phyloP scores from a whole-genome alignment of 306 rosid genomes.

The Trichosanthes truncata region DNA sequence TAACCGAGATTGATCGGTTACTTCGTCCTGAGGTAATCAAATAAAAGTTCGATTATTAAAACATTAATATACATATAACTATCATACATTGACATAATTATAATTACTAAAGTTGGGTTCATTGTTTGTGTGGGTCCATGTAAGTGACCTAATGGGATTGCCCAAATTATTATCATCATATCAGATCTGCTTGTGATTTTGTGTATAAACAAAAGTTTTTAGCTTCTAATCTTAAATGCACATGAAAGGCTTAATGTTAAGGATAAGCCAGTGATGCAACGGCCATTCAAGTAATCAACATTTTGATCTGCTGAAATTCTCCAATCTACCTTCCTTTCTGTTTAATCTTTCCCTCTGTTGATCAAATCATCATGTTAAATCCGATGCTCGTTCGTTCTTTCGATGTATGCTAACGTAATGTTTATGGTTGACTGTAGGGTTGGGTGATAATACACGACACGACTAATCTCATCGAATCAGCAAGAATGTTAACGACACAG shows the following conservation, averaged over 20 bases:
- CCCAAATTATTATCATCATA: neutral
- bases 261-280: neutral
- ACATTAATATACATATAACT: neutral
- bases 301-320: neutral
- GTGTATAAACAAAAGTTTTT: neutral
- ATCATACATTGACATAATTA: neutral
- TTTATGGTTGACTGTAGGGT: slow-evolving; percentile 46
- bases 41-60: neutral
- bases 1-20: slow-evolving; percentile 79
- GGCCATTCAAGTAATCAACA: neutral
- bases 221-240: neutral
- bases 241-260: neutral
- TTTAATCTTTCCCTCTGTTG: neutral
- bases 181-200: neutral
- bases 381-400: neutral
- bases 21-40: slow-evolving; percentile 83
- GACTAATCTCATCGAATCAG: slow-evolving; percentile 49
- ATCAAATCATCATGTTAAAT: neutral
- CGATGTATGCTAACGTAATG: slow-evolving; percentile 13
- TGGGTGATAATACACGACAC: slow-evolving; percentile 79
- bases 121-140: neutral
- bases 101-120: neutral
- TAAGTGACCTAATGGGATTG: neutral
- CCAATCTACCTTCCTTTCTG: neutral
- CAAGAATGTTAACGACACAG: slow-evolving; percentile 47